Percentiles rank a stretch among this genome's conserved stretches.
phyloP scores from a whole-genome alignment of 306 rosid species.

The Cucumis sativus region Cucumber_9930_V3 NC_026655.2:25158001-25158500 shows the following conservation, averaged over 20 bases:
- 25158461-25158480: neutral
- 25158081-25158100: conserved; percentile 79
- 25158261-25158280: conserved; percentile 51
- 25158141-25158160: conserved; percentile 20
- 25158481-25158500: neutral
- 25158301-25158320: conserved; percentile 1
- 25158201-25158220: conserved; percentile 57
- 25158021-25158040: conserved; percentile 46
- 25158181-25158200: conserved; percentile 57
- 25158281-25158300: conserved; percentile 22
- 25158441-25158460: conserved; percentile 2
- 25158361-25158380: neutral
- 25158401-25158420: conserved; percentile 4
- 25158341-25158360: conserved; percentile 6
- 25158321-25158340: neutral
- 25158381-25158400: neutral
- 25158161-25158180: conserved; percentile 49
- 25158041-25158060: conserved; percentile 67
- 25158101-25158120: conserved; percentile 67
- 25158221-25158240: conserved; percentile 66
- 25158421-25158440: conserved; percentile 2
- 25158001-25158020: conserved; percentile 75
- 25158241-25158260: conserved; percentile 66
- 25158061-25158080: conserved; percentile 85
- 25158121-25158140: conserved; percentile 53